Percentiles rank a stretch among this genome's conserved stretches.
Conservation (phyloP, 345 rosid genomes). For the Punica granatum region DNA sequence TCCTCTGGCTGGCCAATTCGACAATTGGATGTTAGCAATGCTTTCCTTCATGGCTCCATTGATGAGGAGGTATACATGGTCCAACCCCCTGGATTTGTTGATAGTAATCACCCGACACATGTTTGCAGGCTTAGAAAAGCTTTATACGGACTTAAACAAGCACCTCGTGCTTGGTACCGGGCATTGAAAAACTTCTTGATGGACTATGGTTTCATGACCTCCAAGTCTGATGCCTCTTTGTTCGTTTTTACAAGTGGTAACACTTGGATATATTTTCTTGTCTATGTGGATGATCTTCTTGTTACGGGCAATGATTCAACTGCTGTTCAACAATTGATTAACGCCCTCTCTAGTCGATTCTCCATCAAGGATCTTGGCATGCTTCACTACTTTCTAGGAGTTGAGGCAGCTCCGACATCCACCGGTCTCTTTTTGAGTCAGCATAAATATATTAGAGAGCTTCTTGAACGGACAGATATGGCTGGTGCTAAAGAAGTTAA, state of each 20-base stretch:
- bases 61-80: not conserved
- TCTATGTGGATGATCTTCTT: conserved; percentile 1
- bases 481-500: not conserved
- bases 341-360: not conserved
- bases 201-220: not conserved
- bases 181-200: not conserved
- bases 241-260: not conserved
- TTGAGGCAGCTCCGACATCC: not conserved
- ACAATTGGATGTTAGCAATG: not conserved
- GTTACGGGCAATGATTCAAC: rapidly evolving
- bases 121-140: not conserved
- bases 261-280: not conserved
- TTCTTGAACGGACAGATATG: not conserved
- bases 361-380: not conserved
- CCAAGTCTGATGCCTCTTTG: not conserved
- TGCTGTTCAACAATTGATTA: rapidly evolving
- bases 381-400: conserved; percentile 3
- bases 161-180: not conserved
- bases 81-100: not conserved
- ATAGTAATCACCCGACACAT: not conserved
- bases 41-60: not conserved
- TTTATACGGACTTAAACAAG: not conserved
- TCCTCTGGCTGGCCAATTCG: not conserved
- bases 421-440: not conserved
- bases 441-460: not conserved